phyloP scores from a whole-genome alignment of 2,329 filamentous ascomycete genomes.

The Sarocladiaceae sp. region DNA sequence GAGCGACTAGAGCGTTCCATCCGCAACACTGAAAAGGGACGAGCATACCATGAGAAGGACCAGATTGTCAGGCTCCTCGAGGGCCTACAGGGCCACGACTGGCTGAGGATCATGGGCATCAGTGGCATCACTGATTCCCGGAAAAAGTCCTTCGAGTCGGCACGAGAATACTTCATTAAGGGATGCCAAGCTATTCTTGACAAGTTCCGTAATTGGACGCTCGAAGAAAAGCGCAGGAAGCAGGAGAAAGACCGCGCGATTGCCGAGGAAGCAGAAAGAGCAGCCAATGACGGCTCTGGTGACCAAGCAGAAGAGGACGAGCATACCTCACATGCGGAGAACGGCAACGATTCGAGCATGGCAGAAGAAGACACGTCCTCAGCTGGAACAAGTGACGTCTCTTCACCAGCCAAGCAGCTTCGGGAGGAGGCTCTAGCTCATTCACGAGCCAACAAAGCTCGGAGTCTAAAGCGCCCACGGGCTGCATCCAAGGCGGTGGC shows the following conservation, averaged over 20 bases:
- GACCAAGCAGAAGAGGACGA: constrained; percentile 25
- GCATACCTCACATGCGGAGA: constrained; percentile 14
- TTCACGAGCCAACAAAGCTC: constrained; percentile 4
- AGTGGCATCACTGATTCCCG: constrained; percentile 77
- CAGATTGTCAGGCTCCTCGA: constrained; percentile 64
- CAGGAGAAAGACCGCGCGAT: constrained; percentile 60
- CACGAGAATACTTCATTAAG: constrained; percentile 75
- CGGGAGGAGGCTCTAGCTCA: constrained; percentile 60
- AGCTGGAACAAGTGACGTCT: constrained; percentile 47
- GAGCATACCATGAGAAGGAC: constrained; percentile 61
- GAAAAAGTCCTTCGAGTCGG: constrained; percentile 80
- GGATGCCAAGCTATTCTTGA: constrained; percentile 76
- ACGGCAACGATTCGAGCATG: constrained; percentile 1
- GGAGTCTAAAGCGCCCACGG: neutral
- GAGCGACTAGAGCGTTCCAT: constrained; percentile 57
- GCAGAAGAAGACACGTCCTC: constrained; percentile 39
- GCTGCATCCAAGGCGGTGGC: constrained; percentile 13
- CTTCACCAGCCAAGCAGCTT: constrained; percentile 59
- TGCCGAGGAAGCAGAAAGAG: constrained; percentile 24
- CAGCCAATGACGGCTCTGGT: constrained; percentile 22
- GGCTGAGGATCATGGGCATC: constrained; percentile 87
- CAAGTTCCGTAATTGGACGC: constrained; percentile 83
- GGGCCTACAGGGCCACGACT: constrained; percentile 83
- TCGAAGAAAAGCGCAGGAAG: constrained; percentile 81
- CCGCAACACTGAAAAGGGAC: constrained; percentile 57